Conservation (phyloP, 768 basidiomycete genomes). For the Phaeotremella fagi region DNA sequence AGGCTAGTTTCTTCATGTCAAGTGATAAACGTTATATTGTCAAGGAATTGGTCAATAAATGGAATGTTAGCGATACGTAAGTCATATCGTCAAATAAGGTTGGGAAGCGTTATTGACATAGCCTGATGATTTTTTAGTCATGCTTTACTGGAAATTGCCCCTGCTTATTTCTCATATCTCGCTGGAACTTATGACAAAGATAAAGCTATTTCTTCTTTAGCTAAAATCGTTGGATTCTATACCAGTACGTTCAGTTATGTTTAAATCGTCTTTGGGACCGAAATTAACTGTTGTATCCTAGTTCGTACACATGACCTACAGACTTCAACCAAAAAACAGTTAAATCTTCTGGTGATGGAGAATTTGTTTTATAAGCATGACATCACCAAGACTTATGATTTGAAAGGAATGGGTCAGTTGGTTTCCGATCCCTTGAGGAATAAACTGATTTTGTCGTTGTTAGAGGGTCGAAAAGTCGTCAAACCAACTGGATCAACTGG, state of each 20-base stretch:
- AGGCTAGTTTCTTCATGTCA: constrained; percentile 76
- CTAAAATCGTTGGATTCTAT: constrained; percentile 77
- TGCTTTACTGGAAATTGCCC: constrained; percentile 69
- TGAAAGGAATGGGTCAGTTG: constrained; percentile 65
- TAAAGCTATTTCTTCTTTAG: constrained; percentile 65
- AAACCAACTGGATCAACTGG: constrained; percentile 23
- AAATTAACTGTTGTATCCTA: background rate
- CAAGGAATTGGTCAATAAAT: constrained; percentile 78
- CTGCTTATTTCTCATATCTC: constrained; percentile 74
- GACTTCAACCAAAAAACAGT: constrained; percentile 63
- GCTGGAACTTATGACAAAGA: constrained; percentile 63
- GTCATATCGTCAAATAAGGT: constrained; percentile 34
- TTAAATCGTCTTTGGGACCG: constrained; percentile 2
- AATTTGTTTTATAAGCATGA: constrained; percentile 71
- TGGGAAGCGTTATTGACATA: background rate
- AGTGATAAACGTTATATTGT: constrained; percentile 71
- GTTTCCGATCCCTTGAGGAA: background rate
- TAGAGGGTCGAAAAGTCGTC: constrained; percentile 64
- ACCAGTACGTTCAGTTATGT: constrained; percentile 51
- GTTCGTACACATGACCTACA: constrained; percentile 70
- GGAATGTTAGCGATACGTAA: constrained; percentile 80
- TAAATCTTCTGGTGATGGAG: constrained; percentile 78
- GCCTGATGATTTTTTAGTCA: constrained; percentile 55
- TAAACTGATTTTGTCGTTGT: background rate
- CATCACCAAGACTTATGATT: constrained; percentile 66